Conservation (phyloP, 208 protist genomes). For the Lotmaria passim region DNA sequence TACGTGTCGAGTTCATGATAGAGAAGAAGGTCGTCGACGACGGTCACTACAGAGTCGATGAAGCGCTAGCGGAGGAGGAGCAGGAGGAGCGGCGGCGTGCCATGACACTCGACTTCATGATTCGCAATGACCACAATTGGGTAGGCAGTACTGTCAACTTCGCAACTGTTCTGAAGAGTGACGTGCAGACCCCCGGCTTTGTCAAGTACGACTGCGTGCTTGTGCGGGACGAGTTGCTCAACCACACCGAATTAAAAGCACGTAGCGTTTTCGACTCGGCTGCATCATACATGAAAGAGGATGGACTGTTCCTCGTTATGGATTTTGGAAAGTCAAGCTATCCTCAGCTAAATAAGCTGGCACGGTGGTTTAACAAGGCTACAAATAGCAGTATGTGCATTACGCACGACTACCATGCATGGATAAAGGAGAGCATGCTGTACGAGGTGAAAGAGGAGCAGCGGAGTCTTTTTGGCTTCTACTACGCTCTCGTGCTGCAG, state of each 20-base stretch:
- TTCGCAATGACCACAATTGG: constrained; percentile 85
- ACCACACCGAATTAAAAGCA: constrained; percentile 43
- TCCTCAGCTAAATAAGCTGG: constrained; percentile 33
- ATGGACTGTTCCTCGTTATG: constrained; percentile 76
- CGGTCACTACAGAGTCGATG: constrained; percentile 61
- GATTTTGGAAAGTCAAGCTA: constrained; percentile 73
- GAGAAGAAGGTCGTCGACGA: constrained; percentile 73
- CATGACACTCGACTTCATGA: constrained; percentile 89
- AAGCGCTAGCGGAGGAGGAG: constrained; percentile 49
- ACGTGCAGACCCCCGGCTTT: constrained; percentile 49
- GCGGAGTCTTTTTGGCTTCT: constrained; percentile 66
- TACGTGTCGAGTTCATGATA: constrained; percentile 81
- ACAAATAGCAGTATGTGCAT: constrained; percentile 77
- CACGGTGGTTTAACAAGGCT: constrained; percentile 59
- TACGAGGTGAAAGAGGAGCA: constrained; percentile 69
- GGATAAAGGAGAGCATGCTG: constrained; percentile 68
- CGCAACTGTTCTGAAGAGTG: constrained; percentile 50
- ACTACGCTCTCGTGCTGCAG: constrained; percentile 67
- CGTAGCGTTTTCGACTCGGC: constrained; percentile 65
- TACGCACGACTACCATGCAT: constrained; percentile 77
- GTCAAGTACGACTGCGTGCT: constrained; percentile 79
- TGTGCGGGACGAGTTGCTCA: constrained; percentile 82
- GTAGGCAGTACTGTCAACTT: constrained; percentile 84
- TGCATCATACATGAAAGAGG: constrained; percentile 50
- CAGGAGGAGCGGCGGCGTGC: constrained; percentile 65